These are phyloP conservation scores for Lepidium campestre DNA, from an alignment of 441 rosid species.

Conservation along the genomic window DNA sequence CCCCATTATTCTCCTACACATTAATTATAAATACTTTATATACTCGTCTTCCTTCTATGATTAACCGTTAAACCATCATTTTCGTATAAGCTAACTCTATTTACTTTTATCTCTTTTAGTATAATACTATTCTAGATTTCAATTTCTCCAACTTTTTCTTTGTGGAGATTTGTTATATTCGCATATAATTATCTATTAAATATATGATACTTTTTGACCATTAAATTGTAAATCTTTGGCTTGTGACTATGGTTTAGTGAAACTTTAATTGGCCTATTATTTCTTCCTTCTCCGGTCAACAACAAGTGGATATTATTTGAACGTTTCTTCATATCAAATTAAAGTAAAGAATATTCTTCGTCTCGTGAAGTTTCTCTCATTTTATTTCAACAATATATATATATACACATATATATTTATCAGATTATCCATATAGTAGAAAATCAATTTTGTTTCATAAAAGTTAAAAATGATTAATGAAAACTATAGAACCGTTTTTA, in stretches of 20 bases:
- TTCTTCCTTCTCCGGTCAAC: constrained; percentile 3
- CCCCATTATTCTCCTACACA: no score
- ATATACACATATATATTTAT: no score
- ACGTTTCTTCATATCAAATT: not conserved
- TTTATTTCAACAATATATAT: not conserved
- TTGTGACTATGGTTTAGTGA: not conserved
- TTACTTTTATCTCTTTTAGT: no score
- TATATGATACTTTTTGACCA: not conserved
- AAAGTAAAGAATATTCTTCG: not conserved
- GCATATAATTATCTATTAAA: no score
- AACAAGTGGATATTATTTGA: not conserved
- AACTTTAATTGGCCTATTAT: not conserved
- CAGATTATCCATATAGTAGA: not conserved
- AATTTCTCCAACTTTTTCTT: no score
- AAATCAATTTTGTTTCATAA: not conserved
- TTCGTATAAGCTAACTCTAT: no score
- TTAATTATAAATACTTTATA: no score
- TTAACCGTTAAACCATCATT: no score
- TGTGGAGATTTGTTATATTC: no score
- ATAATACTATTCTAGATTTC: no score
- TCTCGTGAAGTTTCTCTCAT: not conserved
- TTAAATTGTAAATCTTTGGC: not conserved
- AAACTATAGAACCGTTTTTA: not conserved
- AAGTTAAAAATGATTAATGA: not conserved
- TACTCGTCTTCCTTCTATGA: no score